Evolutionary conservation across 257 asterid species (phyloP).

Genomic region (Nicotiana benthamiana): DNA sequence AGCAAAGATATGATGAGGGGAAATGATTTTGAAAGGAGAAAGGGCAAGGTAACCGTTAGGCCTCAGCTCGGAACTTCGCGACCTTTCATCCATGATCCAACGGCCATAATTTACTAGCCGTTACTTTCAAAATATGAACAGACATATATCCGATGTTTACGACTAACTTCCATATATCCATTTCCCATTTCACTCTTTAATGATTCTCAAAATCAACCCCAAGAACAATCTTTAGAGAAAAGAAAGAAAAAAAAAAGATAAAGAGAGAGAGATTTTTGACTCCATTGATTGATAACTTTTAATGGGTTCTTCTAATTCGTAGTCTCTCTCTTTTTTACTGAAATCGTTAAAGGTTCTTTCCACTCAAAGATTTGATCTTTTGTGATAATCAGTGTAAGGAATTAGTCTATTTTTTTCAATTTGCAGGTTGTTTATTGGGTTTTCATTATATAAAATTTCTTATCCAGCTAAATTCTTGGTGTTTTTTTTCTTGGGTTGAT

Average conservation of each 20-base stretch:
- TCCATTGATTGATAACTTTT: constrained; percentile 5
- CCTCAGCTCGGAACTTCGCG: constrained; percentile 18
- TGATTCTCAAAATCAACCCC: neutral
- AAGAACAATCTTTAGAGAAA: neutral
- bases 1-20: neutral
- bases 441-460: neutral
- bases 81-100: constrained; percentile 38
- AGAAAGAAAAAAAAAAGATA: too few relatives aligned
- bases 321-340: constrained; percentile 13
- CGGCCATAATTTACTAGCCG: constrained; percentile 62
- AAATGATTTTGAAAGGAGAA: constrained; percentile 14
- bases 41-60: constrained; percentile 23
- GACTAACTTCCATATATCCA: constrained; percentile 6
- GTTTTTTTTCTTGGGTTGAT: neutral
- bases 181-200: constrained; percentile 1
- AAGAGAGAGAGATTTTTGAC: too few relatives aligned
- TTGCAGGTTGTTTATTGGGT: neutral
- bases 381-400: neutral
- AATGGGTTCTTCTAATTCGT: constrained; percentile 15
- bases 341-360: neutral
- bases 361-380: neutral
- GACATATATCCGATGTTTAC: constrained; percentile 40
- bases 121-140: constrained; percentile 46
- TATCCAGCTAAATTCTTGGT: neutral
- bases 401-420: neutral